Conservation (phyloP, 2,329 filamentous ascomycete species). For the Monosporascus sp. region DNA sequence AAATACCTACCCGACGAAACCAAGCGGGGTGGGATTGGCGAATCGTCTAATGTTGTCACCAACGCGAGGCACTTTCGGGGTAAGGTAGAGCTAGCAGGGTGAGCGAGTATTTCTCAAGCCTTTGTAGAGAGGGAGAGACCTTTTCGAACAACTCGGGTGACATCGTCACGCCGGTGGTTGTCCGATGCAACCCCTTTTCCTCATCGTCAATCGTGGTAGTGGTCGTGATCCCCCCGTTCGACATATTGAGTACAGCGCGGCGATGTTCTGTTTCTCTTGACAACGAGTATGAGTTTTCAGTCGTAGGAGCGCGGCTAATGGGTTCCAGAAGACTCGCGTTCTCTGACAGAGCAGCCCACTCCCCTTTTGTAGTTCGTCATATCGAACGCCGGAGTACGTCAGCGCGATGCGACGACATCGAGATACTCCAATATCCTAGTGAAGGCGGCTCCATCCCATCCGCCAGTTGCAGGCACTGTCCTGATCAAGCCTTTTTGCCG, state of each 20-base stretch:
- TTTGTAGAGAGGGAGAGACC: slow-evolving; percentile 6
- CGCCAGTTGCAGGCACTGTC: not conserved
- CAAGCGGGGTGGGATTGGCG: slow-evolving; percentile 32
- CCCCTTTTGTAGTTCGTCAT: not conserved
- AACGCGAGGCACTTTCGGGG: slow-evolving; percentile 30
- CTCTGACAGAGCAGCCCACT: not conserved
- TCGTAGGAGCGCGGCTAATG: not conserved
- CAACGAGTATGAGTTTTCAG: not conserved
- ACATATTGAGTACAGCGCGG: slow-evolving; percentile 11
- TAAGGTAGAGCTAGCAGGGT: slow-evolving; percentile 29
- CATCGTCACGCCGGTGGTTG: slow-evolving; percentile 31
- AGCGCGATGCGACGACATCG: not conserved
- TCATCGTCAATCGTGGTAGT: slow-evolving; percentile 18
- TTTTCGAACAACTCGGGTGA: slow-evolving; percentile 34
- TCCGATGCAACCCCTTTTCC: slow-evolving; percentile 29
- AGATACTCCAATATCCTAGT: too few relatives aligned
- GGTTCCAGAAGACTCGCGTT: not conserved
- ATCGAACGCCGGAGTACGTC: not conserved
- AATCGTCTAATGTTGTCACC: slow-evolving; percentile 32
- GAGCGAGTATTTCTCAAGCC: not conserved
- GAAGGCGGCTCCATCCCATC: not conserved
- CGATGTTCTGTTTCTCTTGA: not conserved
- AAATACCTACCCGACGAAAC: slow-evolving; percentile 29
- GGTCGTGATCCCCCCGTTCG: slow-evolving; percentile 6
- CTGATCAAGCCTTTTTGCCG: not conserved